A percentile compares a stretch with the other conserved stretches of the same genome.
Evolutionary conservation across 306 rosid genomes (phyloP).

Genomic region (Hippophae rhamnoides): DNA sequence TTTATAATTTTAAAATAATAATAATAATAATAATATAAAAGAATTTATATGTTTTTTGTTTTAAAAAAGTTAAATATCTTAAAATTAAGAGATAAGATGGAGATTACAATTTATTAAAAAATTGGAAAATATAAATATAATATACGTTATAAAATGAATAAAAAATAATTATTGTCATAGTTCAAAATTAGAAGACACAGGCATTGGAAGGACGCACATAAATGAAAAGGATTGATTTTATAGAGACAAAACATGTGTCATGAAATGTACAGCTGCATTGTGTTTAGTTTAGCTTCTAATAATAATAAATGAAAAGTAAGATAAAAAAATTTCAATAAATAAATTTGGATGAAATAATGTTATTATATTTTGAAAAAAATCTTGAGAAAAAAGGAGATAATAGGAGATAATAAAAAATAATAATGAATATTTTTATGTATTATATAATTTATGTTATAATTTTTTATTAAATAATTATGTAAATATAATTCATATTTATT

Average conservation of each 20-base stretch:
- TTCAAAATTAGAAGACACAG: conserved; percentile 27
- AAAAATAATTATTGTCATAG: conserved; percentile 1
- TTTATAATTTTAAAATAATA: too few relatives aligned
- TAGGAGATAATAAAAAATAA: conserved; percentile 30
- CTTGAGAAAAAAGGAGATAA: conserved; percentile 25
- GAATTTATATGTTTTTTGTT: too few relatives aligned
- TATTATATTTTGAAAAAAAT: conserved; percentile 22
- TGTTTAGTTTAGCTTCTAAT: conserved; percentile 22
- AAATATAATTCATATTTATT: not conserved
- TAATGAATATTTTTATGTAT: too few relatives aligned
- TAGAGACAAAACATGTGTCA: conserved; percentile 63
- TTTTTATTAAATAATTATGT: too few relatives aligned
- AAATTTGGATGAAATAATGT: too few relatives aligned
- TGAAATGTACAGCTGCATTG: conserved; percentile 35
- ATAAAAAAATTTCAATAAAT: too few relatives aligned
- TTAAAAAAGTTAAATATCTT: too few relatives aligned
- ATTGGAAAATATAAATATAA: not conserved
- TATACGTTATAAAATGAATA: not conserved
- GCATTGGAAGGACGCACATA: conserved; percentile 50
- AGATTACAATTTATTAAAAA: not conserved
- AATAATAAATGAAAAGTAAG: too few relatives aligned
- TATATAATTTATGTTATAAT: too few relatives aligned
- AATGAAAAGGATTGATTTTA: conserved; percentile 45
- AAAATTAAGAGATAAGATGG: not conserved
- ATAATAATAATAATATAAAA: too few relatives aligned